Base-by-base conservation (phyloP, 1,284 basidiomycete species). In the Heterobasidion annosum region DNA sequence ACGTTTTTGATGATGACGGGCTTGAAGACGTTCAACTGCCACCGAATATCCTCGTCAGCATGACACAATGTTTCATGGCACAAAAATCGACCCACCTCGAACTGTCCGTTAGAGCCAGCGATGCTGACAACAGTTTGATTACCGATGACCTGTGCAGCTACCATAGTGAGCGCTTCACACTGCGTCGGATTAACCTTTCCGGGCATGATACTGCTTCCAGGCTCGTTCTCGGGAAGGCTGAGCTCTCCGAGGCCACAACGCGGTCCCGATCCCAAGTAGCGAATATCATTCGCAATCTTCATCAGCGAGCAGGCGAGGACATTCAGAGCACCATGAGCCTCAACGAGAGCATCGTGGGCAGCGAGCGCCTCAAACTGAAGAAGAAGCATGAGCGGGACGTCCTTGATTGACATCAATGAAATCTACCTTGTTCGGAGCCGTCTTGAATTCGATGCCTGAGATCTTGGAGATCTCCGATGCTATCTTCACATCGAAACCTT, bases 121-220 rank as follows among this genome's bases (percentile, higher is more conserved):
- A 99, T 77, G 63, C 88, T 91, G 68, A 99, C 93, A 55, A 88
- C 76, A 42, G 93, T 95, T 72, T 99, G 91, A 75, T 99, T 99
- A 51, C 97, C 97, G 73, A 99, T 97, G 8, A 99, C 96, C 71
- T 99, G 97, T 0, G 96, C 93, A 49, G 94, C 93, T 46, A 99
- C 93, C 97, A 99, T 99, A 25, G 97, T 99, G 58, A 97, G 73
- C 10, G 97, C 97, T 75, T 99, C 97, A 65, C 97, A 99, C 71
- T 99, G 97, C 4, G 97, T 99, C 15, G 97, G 97, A 76, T 99
- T 99, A 57, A 99, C 97, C 75, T 99, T 99, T 60, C 97, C 97
- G 18, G 97, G 97, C 97, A 99, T 99, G 75, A 99, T 99, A 58
- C 93, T 97, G 66, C 93, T 97, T 57, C 97, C 97, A 47, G 97